Percentiles rank a stretch among this genome's conserved stretches.
phyloP scores from a whole-genome alignment of 75 land plant species.

The Cunninghamia lanceolata region DNA sequence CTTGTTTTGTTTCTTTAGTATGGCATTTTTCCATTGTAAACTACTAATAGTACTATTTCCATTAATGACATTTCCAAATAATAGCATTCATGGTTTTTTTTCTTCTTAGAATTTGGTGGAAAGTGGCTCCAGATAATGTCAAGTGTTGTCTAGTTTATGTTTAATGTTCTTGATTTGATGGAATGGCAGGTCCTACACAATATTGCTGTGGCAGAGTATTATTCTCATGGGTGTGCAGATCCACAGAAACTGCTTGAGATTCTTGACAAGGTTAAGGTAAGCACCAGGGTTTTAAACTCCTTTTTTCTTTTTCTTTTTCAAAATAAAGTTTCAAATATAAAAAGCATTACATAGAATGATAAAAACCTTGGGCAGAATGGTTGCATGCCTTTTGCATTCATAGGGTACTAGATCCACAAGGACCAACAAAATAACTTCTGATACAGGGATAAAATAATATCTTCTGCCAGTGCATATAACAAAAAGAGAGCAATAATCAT shows the following conservation, averaged over 20 bases:
- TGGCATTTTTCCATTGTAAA: neutral
- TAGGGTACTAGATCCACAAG: neutral
- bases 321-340: neutral
- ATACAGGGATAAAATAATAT: neutral
- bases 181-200: slow-evolving; percentile 83
- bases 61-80: neutral
- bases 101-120: neutral
- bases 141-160: neutral
- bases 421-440: neutral
- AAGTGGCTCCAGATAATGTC: neutral
- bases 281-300: neutral
- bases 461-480: neutral
- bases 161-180: neutral
- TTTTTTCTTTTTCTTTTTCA: neutral
- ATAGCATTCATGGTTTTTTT: neutral
- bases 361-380: neutral
- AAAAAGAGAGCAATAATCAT: neutral
- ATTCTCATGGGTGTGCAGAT: slow-evolving; percentile 77
- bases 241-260: slow-evolving; percentile 76
- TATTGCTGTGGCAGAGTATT: slow-evolving; percentile 81
- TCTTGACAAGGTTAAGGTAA: slow-evolving; percentile 75
- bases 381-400: neutral
- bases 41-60: neutral
- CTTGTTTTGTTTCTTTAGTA: neutral
- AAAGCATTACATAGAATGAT: neutral